phyloP scores from a whole-genome alignment of 148 eudicot species.

The Chenopodium album region DNA sequence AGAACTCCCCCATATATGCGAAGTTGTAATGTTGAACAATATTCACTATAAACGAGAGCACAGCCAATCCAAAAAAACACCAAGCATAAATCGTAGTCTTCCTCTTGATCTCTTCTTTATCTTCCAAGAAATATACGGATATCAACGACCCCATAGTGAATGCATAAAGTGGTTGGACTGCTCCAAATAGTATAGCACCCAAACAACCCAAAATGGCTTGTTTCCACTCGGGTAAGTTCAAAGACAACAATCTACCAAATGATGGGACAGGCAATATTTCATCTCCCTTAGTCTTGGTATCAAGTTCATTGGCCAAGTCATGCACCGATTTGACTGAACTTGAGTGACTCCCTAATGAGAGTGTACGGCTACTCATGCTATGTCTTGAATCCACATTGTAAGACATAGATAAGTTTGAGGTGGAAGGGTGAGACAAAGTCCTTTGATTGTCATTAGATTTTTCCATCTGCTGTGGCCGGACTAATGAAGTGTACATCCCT shows the following conservation, averaged over 20 bases:
- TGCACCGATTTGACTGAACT: slow-evolving; percentile 32
- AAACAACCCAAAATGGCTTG: slow-evolving; percentile 58
- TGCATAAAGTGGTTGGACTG: slow-evolving; percentile 65
- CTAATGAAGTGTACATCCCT: too few relatives aligned
- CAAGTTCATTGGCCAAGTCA: background rate
- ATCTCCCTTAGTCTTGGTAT: background rate
- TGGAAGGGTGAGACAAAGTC: too few relatives aligned
- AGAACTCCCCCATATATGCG: slow-evolving; percentile 80
- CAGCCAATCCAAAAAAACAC: slow-evolving; percentile 64
- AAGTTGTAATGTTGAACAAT: slow-evolving; percentile 65
- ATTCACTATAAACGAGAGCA: slow-evolving; percentile 54
- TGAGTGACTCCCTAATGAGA: slow-evolving; percentile 46
- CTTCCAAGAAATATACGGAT: slow-evolving; percentile 58
- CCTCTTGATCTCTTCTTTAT: slow-evolving; percentile 53
- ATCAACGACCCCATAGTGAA: slow-evolving; percentile 79
- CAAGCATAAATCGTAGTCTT: slow-evolving; percentile 46
- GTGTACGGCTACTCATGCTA: slow-evolving; percentile 42
- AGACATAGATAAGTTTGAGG: too few relatives aligned
- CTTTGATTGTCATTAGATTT: too few relatives aligned
- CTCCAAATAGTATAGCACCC: slow-evolving; percentile 65
- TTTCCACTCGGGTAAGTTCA: slow-evolving; percentile 81
- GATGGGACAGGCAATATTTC: slow-evolving; percentile 39
- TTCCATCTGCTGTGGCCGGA: too few relatives aligned
- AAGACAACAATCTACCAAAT: slow-evolving; percentile 55
- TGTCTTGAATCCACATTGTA: background rate